Conservation (phyloP, 2,329 filamentous ascomycete genomes). For the Colletotrichum camelliae region DNA sequence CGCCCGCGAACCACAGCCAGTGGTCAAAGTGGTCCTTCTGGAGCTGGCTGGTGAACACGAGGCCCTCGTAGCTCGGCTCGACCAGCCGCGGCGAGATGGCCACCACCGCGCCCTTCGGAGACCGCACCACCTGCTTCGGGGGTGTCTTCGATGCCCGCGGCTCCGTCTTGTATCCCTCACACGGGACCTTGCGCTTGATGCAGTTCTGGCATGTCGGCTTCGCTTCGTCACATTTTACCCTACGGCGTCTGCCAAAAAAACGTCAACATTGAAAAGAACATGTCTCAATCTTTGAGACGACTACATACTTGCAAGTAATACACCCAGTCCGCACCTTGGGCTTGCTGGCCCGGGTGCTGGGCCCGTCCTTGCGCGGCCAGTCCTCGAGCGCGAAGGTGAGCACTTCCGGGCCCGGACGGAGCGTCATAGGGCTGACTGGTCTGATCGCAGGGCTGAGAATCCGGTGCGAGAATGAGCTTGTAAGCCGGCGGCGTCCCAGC, state of each 20-base stretch:
- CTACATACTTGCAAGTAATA: slow-evolving; percentile 18
- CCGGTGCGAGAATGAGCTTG: neutral
- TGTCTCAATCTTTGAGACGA: neutral
- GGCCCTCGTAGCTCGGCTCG: slow-evolving; percentile 10
- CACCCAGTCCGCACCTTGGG: slow-evolving; percentile 25
- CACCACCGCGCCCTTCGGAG: neutral
- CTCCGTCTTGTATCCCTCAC: slow-evolving; percentile 9
- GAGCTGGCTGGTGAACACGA: slow-evolving; percentile 10
- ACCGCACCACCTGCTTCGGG: neutral
- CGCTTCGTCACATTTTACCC: slow-evolving; percentile 12
- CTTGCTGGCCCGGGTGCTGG: slow-evolving; percentile 15
- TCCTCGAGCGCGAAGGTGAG: slow-evolving; percentile 14
- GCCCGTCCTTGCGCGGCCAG: slow-evolving; percentile 9
- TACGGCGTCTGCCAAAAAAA: neutral
- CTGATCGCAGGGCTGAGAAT: neutral
- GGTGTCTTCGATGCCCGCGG: neutral
- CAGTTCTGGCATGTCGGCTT: slow-evolving; percentile 16
- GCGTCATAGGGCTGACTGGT: neutral
- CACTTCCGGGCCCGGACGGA: neutral
- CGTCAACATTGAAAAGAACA: neutral
- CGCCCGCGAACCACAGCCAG: slow-evolving; percentile 1
- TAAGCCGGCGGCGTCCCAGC: neutral
- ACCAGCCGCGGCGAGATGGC: neutral
- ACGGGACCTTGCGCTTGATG: neutral
- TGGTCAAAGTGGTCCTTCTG: slow-evolving; percentile 12